phyloP scores from a whole-genome alignment of 139 green algal species.

The Chlorella sp. region DNA sequence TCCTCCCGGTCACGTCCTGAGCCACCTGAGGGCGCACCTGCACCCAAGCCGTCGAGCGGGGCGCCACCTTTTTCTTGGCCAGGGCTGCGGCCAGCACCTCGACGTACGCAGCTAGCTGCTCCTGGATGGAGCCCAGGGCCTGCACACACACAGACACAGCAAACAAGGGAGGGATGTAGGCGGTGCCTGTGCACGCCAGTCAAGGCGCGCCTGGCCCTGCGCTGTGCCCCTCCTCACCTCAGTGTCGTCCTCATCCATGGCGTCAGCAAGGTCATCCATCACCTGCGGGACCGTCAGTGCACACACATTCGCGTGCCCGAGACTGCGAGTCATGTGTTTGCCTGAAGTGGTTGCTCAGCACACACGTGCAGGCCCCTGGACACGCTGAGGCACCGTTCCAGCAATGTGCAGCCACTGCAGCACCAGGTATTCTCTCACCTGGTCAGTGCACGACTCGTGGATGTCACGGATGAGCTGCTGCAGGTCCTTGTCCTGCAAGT shows the following conservation, averaged over 20 bases:
- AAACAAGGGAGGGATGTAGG: too few species aligned
- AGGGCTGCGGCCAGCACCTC: neutral
- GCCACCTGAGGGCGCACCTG: too few species aligned
- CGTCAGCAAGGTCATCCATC: conserved; percentile 13
- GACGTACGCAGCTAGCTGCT: neutral
- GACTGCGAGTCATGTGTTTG: too few species aligned
- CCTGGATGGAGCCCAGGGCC: neutral
- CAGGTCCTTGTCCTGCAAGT: conserved; percentile 8
- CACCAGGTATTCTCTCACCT: neutral
- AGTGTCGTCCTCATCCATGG: conserved; percentile 1
- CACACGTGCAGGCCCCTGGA: too few species aligned
- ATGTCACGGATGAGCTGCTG: conserved; percentile 7
- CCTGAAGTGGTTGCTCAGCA: too few species aligned
- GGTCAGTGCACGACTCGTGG: conserved; percentile 14
- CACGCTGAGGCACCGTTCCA: too few species aligned
- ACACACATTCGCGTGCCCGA: too few species aligned
- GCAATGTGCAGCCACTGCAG: neutral
- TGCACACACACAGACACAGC: neutral
- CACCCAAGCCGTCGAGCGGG: neutral
- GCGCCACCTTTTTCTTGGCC: neutral
- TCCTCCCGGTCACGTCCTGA: too few species aligned
- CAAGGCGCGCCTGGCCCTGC: too few species aligned
- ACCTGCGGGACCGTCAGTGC: too few species aligned
- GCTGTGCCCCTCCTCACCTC: neutral
- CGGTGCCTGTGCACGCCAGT: too few species aligned